Percentiles rank a stretch among this genome's conserved stretches.
phyloP scores from a whole-genome alignment of 1,139 yeast species.

The Yarrowia galli region DNA sequence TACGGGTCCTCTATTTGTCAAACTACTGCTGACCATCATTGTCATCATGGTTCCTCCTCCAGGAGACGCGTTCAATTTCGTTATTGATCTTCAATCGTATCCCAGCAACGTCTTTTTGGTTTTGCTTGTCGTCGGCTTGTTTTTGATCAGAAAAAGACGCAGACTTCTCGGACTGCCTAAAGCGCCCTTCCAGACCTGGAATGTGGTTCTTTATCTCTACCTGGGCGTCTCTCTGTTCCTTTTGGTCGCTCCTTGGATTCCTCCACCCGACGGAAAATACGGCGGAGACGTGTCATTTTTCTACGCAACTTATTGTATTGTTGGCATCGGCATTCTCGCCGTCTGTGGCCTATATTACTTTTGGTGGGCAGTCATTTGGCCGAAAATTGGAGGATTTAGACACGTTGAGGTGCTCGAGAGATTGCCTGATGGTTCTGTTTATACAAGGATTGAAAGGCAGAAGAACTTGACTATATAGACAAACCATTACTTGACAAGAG shows the following conservation, averaged over 20 bases:
- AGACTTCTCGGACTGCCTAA: not conserved
- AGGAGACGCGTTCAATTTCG: conserved; percentile 27
- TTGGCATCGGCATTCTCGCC: conserved; percentile 9
- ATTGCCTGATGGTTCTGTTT: conserved; percentile 3
- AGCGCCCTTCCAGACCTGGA: conserved; percentile 10
- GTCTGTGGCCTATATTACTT: conserved; percentile 25
- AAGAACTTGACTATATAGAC: conserved; percentile 9
- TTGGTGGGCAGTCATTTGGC: conserved; percentile 27
- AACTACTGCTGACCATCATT: conserved; percentile 1
- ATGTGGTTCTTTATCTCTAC: conserved; percentile 6
- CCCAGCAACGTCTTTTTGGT: conserved; percentile 26
- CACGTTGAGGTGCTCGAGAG: conserved; percentile 14
- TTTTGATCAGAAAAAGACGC: conserved; percentile 10
- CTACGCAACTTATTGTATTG: conserved; percentile 21
- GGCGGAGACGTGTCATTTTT: conserved; percentile 26
- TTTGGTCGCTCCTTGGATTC: conserved; percentile 19
- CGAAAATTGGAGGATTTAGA: conserved; percentile 1
- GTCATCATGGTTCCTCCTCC: conserved; percentile 28
- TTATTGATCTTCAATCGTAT: conserved; percentile 14
- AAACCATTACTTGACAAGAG: too few species aligned
- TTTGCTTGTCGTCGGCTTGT: conserved; percentile 5
- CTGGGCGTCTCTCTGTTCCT: conserved; percentile 10
- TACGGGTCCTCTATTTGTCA: not conserved
- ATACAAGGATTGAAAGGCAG: conserved; percentile 3
- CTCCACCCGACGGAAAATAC: conserved; percentile 18